Evolutionary conservation across 768 basidiomycete species (phyloP), one percentile per base, ranked within the genome.

Genomic region (Dentipellis fragilis): DNA sequence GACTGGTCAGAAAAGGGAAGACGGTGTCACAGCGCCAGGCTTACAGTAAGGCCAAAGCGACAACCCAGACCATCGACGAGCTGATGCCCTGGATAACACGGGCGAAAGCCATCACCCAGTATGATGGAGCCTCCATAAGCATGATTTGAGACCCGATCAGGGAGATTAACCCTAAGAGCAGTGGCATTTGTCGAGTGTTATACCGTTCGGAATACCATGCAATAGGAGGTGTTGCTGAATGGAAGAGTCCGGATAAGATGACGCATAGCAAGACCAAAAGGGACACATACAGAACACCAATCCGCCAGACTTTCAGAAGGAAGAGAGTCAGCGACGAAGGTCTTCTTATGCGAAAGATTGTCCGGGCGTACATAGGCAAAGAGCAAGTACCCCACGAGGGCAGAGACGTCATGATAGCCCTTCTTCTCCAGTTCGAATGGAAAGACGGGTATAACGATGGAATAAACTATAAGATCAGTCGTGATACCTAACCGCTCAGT

Each of bases 41-140:
- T 54, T 55, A 72, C 72, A 74, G 48, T 10, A 74, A 55, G 1
- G 72, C 72, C 6, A 73, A 66, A 10, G 71, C 73, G 9, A 71
- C 68, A 12, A 71, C 68, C 73, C 72, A 72, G 23, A 74, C 67
- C 49, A 70, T 65, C 0, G 69, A 67, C 2, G 72, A 71, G 55
- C 73, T 73, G n/a, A 72, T 62, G 7, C 73, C 73, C 60, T 75
- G 73, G 4, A 71, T 58, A 34, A 72, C 57, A 0, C 73, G 71
- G 22, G 72, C 73, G 10, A 74, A 49, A 7, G 62, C 62, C 71
- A 75, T 72, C n/a, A 72, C 55, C 69, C 69, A 69, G 58, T 70
- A 74, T 16, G 59, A 54, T 5, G 66, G 66, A 7, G 72, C 69
- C 48, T 71, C 69, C 73, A 75, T 74, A 38, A 75, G 68, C 56